Percentiles rank a stretch among this genome's conserved stretches.
Evolutionary conservation across 2,329 filamentous ascomycete genomes (phyloP).

Genomic region (Sporothrix brasiliensis): DNA sequence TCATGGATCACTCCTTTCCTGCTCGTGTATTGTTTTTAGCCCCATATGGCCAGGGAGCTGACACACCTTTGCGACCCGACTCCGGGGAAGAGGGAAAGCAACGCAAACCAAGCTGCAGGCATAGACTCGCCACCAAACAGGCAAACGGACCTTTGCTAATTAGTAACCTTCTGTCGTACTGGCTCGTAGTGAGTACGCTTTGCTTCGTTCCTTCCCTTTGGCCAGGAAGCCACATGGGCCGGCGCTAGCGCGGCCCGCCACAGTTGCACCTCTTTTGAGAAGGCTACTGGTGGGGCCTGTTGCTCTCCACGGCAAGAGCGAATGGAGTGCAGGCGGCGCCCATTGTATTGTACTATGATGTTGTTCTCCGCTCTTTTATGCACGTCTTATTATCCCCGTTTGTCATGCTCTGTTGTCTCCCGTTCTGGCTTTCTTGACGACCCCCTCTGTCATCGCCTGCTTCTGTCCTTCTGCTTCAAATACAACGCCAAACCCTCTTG

Average conservation of each 20-base stretch:
- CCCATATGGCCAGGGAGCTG: neutral
- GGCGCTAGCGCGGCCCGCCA: neutral
- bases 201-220: neutral
- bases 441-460: neutral
- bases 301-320: neutral
- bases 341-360: neutral
- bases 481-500: no score
- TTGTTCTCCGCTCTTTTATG: slow-evolving; percentile 15
- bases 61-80: neutral
- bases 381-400: neutral
- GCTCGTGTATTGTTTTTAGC: neutral
- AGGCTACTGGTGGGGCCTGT: slow-evolving; percentile 15
- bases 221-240: neutral
- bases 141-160: slow-evolving; percentile 14
- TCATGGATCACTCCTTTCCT: neutral
- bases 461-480: neutral
- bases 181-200: no score
- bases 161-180: neutral
- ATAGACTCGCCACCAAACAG: neutral
- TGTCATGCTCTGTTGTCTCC: neutral
- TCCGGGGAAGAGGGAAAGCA: neutral
- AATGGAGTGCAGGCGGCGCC: neutral
- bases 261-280: slow-evolving; percentile 2
- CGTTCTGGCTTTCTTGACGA: neutral
- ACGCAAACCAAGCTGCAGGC: neutral